phyloP scores from a whole-genome alignment of 1,284 basidiomycete species.

The Ganoderma resinaceum region DNA sequence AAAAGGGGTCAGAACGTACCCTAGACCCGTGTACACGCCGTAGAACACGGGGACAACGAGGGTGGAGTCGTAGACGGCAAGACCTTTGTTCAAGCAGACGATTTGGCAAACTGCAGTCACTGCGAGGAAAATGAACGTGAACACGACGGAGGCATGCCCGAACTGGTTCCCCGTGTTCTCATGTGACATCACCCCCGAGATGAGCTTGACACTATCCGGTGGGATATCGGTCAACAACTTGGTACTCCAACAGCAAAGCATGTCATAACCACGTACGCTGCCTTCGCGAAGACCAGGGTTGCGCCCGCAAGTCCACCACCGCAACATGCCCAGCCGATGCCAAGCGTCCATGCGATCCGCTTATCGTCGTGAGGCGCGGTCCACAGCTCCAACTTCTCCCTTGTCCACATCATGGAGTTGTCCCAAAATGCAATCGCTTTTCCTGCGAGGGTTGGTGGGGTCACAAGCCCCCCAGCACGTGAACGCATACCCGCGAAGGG shows the following conservation, averaged over 20 bases:
- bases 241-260: conserved; percentile 15
- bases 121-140: conserved; percentile 83
- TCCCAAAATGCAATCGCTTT: conserved; percentile 50
- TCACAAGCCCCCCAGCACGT: conserved; percentile 34
- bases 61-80: conserved; percentile 82
- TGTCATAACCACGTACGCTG: conserved; percentile 60
- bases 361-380: conserved; percentile 82
- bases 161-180: conserved; percentile 88
- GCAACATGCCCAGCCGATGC: conserved; percentile 91
- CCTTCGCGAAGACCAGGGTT: conserved; percentile 92
- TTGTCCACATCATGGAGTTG: conserved; percentile 57
- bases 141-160: conserved; percentile 79
- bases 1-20: conserved; percentile 46
- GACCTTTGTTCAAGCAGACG: conserved; percentile 86
- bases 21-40: conserved; percentile 69
- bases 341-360: conserved; percentile 86
- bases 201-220: conserved; percentile 70
- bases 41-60: conserved; percentile 80
- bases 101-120: conserved; percentile 89
- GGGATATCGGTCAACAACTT: not conserved
- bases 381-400: conserved; percentile 75
- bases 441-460: conserved; percentile 39
- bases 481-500: conserved; percentile 56
- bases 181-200: conserved; percentile 77
- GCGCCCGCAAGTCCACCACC: conserved; percentile 90